Evolutionary conservation across 2,329 filamentous ascomycete species (phyloP).

Genomic region (Thielaviopsis populi): DNA sequence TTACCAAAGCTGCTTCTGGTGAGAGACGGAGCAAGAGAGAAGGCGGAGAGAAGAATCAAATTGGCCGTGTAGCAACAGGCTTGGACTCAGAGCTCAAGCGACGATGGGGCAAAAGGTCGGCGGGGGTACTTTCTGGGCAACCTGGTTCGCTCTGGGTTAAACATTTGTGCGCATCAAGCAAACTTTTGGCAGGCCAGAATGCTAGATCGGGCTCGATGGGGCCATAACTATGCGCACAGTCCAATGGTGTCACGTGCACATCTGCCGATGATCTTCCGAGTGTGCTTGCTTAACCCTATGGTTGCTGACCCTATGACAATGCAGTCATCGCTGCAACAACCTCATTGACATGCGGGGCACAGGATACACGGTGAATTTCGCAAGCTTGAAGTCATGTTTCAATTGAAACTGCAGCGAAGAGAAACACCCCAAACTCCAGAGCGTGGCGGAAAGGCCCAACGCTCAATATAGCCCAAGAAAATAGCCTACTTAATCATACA

Average conservation of each 20-base stretch:
- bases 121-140: neutral
- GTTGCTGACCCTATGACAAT: neutral
- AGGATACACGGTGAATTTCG: neutral
- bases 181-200: neutral
- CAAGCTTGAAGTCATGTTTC: neutral
- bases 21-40: slow-evolving; percentile 6
- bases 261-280: neutral
- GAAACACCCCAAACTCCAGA: neutral
- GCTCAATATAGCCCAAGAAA: neutral
- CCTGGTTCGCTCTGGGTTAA: slow-evolving; percentile 1
- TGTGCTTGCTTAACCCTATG: neutral
- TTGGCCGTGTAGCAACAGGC: slow-evolving; percentile 3
- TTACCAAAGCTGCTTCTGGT: slow-evolving; percentile 13
- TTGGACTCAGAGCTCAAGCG: slow-evolving; percentile 9
- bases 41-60: slow-evolving; percentile 9
- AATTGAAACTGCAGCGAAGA: neutral
- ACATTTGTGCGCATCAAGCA: slow-evolving; percentile 11
- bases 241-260: slow-evolving; percentile 6
- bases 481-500: slow-evolving; percentile 1
- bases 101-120: slow-evolving; percentile 11
- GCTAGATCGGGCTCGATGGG: neutral
- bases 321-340: too few species aligned
- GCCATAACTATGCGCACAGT: neutral
- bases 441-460: neutral
- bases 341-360: neutral